Conservation (phyloP, 768 basidiomycete species). For the Mycena rebaudengoi region DNA sequence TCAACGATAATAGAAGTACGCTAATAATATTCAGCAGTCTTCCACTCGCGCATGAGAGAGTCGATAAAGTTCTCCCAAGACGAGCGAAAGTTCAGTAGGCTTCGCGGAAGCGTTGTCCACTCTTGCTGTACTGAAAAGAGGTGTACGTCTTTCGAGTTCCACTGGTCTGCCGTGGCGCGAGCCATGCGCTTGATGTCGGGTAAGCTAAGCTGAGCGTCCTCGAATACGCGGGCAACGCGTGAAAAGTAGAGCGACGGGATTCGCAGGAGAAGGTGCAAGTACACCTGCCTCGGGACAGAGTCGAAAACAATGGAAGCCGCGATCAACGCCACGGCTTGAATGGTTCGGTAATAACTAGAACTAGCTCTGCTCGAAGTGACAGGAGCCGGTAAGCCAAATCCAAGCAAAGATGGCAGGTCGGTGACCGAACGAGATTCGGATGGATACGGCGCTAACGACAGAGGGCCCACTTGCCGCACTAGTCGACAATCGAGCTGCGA, state of each 20-base stretch:
- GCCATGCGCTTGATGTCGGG: conserved; percentile 49
- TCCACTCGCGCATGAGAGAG: conserved; percentile 63
- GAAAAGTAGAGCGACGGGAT: conserved; percentile 34
- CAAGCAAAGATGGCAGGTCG: no score
- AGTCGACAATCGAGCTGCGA: no score
- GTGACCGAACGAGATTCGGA: no score
- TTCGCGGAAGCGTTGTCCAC: conserved; percentile 48
- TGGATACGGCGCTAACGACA: no score
- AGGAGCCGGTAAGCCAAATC: no score
- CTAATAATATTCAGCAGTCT: conserved; percentile 63
- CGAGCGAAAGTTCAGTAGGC: conserved; percentile 56
- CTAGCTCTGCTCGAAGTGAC: no score
- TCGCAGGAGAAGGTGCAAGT: conserved; percentile 9
- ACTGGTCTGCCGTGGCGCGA: conserved; percentile 8
- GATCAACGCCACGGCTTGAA: neutral
- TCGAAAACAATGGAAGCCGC: neutral
- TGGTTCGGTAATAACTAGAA: no score
- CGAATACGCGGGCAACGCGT: conserved; percentile 61
- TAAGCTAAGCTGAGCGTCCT: conserved; percentile 61
- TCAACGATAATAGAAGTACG: conserved; percentile 44
- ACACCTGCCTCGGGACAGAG: neutral
- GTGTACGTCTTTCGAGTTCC: neutral
- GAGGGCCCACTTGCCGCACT: no score
- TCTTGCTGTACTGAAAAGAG: conserved; percentile 3
- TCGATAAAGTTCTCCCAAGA: conserved; percentile 68